These are phyloP conservation scores for Termitomyces sp. DNA, from an alignment of 768 basidiomycete species.

Conservation along the genomic window DNA sequence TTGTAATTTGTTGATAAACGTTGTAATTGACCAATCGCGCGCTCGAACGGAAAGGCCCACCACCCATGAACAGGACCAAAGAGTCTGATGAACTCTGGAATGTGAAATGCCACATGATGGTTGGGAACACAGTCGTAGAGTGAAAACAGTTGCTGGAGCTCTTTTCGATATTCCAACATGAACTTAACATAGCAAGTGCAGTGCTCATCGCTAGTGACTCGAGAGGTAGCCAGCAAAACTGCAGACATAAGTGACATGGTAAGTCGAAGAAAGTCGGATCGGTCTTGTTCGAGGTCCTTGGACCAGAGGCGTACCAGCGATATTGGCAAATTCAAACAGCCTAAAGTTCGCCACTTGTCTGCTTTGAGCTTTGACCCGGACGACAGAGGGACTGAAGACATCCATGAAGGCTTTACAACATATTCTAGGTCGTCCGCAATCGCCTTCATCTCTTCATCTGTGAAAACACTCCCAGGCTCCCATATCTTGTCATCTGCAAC, in stretches of 20 bases:
- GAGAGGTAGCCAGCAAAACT: not conserved
- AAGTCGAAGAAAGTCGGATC: not conserved
- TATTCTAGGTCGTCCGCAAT: not conserved
- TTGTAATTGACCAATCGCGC: conserved; percentile 8
- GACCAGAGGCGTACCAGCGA: not conserved
- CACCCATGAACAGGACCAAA: conserved; percentile 5
- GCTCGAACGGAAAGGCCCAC: conserved; percentile 14
- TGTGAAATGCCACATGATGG: not conserved
- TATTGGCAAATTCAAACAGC: not conserved
- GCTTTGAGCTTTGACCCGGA: not conserved
- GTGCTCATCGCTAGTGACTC: not conserved
- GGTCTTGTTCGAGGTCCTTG: not conserved
- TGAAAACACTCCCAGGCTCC: not conserved
- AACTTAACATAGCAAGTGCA: not conserved
- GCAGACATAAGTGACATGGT: not conserved
- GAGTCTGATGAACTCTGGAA: not conserved
- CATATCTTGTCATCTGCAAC: not conserved
- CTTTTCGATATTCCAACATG: not conserved
- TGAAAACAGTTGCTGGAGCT: not conserved
- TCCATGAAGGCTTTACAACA: not conserved
- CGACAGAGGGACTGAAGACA: not conserved
- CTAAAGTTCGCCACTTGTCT: not conserved
- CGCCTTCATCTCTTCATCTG: not conserved
- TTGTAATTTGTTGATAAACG: not conserved
- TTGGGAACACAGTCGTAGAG: not conserved